These are phyloP conservation scores for Fusarium veterinarium DNA, from an alignment of 2,329 filamentous ascomycete genomes.

Conservation along the genomic window DNA sequence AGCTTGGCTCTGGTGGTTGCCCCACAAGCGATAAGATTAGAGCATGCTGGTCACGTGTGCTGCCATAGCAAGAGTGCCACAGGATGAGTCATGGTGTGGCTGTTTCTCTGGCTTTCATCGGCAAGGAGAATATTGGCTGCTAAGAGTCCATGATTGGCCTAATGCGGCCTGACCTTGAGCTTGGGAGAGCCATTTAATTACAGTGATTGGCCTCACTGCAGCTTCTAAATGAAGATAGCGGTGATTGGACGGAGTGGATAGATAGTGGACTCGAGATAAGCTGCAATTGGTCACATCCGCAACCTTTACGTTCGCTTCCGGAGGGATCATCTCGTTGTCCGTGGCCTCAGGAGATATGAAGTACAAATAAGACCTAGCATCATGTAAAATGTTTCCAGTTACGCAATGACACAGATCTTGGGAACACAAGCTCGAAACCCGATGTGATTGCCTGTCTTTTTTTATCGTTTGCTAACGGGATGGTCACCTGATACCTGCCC, in stretches of 20 bases:
- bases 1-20: constrained; percentile 23
- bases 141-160: constrained; percentile 16
- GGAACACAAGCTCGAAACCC: constrained; percentile 1
- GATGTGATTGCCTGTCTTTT: constrained; percentile 7
- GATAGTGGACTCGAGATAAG: constrained; percentile 16
- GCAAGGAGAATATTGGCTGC: constrained; percentile 8
- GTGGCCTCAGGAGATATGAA: constrained; percentile 9
- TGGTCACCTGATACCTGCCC: constrained; percentile 25
- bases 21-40: constrained; percentile 40
- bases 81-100: constrained; percentile 31
- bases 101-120: constrained; percentile 3
- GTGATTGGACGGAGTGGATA: constrained; percentile 29
- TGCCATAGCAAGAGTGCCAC: background rate
- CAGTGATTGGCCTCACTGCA: constrained; percentile 37
- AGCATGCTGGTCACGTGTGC: constrained; percentile 29
- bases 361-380: background rate
- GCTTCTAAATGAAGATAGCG: constrained; percentile 18
- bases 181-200: constrained; percentile 18
- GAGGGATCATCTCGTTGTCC: constrained; percentile 25
- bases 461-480: constrained; percentile 13
- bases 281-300: constrained; percentile 30
- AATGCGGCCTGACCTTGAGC: constrained; percentile 13
- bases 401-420: background rate
- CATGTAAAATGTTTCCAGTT: background rate
- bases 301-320: constrained; percentile 22